Base-by-base conservation (phyloP, 768 basidiomycete genomes). In the Austroboletus eburneus region DNA sequence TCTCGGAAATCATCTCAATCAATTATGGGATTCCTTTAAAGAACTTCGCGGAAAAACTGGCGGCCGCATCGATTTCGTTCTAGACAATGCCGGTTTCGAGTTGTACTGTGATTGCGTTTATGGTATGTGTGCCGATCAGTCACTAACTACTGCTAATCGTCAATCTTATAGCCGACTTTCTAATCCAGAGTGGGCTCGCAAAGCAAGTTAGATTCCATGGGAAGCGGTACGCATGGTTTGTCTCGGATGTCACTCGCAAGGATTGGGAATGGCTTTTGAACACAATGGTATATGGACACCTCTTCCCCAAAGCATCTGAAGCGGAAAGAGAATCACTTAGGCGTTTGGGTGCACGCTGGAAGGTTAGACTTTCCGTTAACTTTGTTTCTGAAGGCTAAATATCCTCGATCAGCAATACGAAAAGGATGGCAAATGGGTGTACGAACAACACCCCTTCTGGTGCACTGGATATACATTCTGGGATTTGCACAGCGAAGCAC, bases 381-480 rank as follows among this genome's bases (percentile, higher is more conserved):
- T 42, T 42, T 3, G 22, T 27, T 13, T 33, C 42, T 22, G 7
- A 24, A 34, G 40, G 25, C 8, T 59, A 41, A 63, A 9, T 17
- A 30, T 12, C 13, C 24, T 36, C 16, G 16, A 42, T 38, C 27
- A 89, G 87, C 78, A 91, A 81, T 96, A 96, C 62, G 91, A 91
- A 68, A 85, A 78, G 62, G 85, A 95, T 62, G 90, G 91, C 30
- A 90, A 80, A 71, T 95, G 91, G 90, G 80, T 91, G 25, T 95
- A 94, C 64, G 92, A 96, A 66, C 87, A 91, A 58, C 91, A 93
- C 57, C 86, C 89, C 9, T 92, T 90, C 75, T 92, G 90, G 90
- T 92, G 90, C 65, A 90, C 91, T n/a, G 93, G 92, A 6, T 94
- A 90, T 71, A 94, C 91, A 33, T 95, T 82, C 73, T 92, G 90